phyloP scores from a whole-genome alignment of 768 basidiomycete species.

The Mycena maculata region DNA sequence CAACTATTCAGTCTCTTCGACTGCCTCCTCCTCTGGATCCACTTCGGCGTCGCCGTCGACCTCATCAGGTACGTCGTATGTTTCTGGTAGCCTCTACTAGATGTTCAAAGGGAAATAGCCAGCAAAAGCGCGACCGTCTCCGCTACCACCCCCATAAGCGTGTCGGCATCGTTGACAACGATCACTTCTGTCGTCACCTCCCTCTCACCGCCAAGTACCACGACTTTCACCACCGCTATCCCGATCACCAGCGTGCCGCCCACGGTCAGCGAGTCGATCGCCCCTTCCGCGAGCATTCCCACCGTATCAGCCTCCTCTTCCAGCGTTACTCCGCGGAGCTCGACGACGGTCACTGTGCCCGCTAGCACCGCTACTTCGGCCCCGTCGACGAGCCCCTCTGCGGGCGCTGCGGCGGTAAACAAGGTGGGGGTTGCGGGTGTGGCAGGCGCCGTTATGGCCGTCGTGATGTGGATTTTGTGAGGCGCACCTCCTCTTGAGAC shows the following conservation, averaged over 20 bases:
- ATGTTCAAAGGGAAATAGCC: no score
- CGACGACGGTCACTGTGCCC: not conserved
- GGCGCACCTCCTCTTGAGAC: no score
- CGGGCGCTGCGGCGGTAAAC: not conserved
- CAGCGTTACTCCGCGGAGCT: not conserved
- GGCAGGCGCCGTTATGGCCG: not conserved
- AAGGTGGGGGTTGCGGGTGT: not conserved
- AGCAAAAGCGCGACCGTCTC: not conserved
- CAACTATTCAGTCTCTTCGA: not conserved
- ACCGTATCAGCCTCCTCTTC: no score
- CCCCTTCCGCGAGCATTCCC: not conserved
- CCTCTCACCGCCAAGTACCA: not conserved
- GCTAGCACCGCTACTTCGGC: not conserved
- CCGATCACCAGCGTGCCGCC: not conserved
- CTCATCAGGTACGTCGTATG: no score
- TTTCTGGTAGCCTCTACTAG: not conserved
- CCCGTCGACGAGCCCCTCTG: not conserved
- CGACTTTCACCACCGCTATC: not conserved
- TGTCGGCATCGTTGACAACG: not conserved
- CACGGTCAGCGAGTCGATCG: not conserved
- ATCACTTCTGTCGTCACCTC: not conserved
- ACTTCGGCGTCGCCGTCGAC: not conserved
- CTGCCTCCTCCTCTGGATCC: not conserved
- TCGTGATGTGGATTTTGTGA: not conserved
- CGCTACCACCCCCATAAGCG: no score